Percentiles rank a stretch among this genome's conserved stretches.
Evolutionary conservation across 169 alveolate genomes (phyloP).

Genomic region (Fabrea salina): DNA sequence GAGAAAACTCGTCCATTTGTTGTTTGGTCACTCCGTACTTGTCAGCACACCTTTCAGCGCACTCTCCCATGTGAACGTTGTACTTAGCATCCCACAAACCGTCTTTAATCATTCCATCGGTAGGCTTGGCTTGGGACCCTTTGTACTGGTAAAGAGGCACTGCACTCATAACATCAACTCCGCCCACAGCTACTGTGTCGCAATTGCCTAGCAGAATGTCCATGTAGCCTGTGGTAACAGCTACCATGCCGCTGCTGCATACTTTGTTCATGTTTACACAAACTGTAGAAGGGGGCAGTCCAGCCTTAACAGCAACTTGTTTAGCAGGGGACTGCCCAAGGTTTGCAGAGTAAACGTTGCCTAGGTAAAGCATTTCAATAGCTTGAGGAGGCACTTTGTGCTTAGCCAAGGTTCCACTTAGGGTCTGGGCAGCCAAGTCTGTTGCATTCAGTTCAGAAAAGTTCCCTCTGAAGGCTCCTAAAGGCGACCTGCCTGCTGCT

Average conservation of each 20-base stretch:
- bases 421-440: conserved; percentile 13
- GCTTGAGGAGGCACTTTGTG: not conserved
- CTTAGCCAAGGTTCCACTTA: conserved; percentile 1
- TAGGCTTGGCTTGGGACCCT: not conserved
- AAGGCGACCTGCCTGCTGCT: conserved; percentile 24
- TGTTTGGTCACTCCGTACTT: conserved; percentile 78
- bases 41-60: conserved; percentile 80
- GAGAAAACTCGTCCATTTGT: conserved; percentile 84
- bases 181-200: conserved; percentile 57
- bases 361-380: conserved; percentile 10
- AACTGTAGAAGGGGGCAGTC: conserved; percentile 35
- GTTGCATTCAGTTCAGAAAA: not conserved
- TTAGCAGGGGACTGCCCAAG: conserved; percentile 59
- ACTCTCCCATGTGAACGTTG: conserved; percentile 35
- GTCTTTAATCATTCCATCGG: conserved; percentile 26
- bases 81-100: conserved; percentile 18
- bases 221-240: conserved; percentile 49
- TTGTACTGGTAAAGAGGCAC: conserved; percentile 39
- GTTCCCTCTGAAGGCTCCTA: conserved; percentile 6
- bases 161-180: conserved; percentile 63
- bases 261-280: conserved; percentile 58
- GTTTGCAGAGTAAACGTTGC: conserved; percentile 43
- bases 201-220: conserved; percentile 43
- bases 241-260: conserved; percentile 68
- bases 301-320: conserved; percentile 44